Conservation (phyloP, 2,329 filamentous ascomycete species). For the Cladosporium oxysporum region DNA sequence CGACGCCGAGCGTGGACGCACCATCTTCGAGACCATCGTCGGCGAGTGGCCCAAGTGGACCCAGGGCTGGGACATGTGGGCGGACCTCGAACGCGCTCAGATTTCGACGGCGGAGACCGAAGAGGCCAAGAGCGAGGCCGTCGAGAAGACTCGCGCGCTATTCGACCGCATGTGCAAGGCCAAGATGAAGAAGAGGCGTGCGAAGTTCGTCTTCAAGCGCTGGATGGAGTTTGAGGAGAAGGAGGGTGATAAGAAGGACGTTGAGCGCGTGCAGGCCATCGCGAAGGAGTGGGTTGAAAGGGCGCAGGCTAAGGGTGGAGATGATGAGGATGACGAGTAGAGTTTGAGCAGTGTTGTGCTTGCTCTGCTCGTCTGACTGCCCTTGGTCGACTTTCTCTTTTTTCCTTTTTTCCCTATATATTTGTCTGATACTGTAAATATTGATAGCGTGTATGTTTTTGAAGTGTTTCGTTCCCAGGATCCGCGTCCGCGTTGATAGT, state of each 20-base stretch:
- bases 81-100: slow-evolving; percentile 69
- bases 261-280: slow-evolving; percentile 69
- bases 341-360: not conserved
- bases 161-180: slow-evolving; percentile 74
- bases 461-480: not conserved
- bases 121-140: slow-evolving; percentile 55
- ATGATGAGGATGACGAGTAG: slow-evolving; percentile 27
- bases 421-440: slow-evolving; percentile 13
- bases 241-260: slow-evolving; percentile 66
- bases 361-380: not conserved
- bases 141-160: slow-evolving; percentile 59
- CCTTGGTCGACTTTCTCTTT: not conserved
- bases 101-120: slow-evolving; percentile 34
- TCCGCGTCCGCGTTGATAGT: not conserved
- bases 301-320: slow-evolving; percentile 38
- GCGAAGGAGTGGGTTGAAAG: slow-evolving; percentile 69
- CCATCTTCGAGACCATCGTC: slow-evolving; percentile 87
- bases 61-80: slow-evolving; percentile 88
- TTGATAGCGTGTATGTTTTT: slow-evolving; percentile 16
- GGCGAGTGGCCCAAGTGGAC: slow-evolving; percentile 83
- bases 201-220: slow-evolving; percentile 84
- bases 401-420: not conserved
- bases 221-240: slow-evolving; percentile 87
- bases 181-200: slow-evolving; percentile 76
- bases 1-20: slow-evolving; percentile 86